Evolutionary conservation across 2,329 filamentous ascomycete species (phyloP), one percentile per base, ranked within the genome.

Genomic region (Penicillium capsulatum): DNA sequence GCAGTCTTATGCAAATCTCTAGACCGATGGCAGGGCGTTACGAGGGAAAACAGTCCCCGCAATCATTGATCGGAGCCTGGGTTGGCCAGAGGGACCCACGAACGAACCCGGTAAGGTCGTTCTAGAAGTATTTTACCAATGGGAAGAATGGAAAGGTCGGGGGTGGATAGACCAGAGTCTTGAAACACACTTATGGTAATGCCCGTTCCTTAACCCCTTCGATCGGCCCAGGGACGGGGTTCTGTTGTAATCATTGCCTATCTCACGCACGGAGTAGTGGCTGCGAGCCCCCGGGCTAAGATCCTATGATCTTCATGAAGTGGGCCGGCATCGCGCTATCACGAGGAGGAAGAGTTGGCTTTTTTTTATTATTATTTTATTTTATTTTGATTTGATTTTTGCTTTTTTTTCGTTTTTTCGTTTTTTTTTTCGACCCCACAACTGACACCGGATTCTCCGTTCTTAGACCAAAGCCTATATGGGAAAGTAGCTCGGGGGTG

Each of bases 51-150:
- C 26, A 39, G 43, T 45, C 51, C 45, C 51, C 47, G 47, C 47
- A 52, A 50, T 43, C 38, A 40, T 47, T 17, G 36, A 44, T 48
- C 39, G 37, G 33, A 31, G 19, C 33, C 41, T 37, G 31, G 31
- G 38, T 48, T 51, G 48, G 44, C 42, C 48, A 49, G 38, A 20
- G 13, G 41, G 15, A 36, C 28, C 14, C 33, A 41, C 4, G 41
- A 35, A 27, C 45, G 39, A 45, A 48, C 32, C 17, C 38, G 28
- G 17, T 35, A 47, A 40, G 27, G 36, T 29, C 42, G n/a, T 54
- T 48, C 50, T 50, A 53, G 50, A 52, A 47, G 31, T 43, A 42
- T 38, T 30, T 27, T 43, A 35, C 40, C 43, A 51, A 48, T 46
- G 31, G 38, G 34, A 28, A 22, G 19, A 9, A 9, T n/a, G 19